Evolutionary conservation across 106 monocot genomes (phyloP).

Genomic region (Hemerocallis citrina): DNA sequence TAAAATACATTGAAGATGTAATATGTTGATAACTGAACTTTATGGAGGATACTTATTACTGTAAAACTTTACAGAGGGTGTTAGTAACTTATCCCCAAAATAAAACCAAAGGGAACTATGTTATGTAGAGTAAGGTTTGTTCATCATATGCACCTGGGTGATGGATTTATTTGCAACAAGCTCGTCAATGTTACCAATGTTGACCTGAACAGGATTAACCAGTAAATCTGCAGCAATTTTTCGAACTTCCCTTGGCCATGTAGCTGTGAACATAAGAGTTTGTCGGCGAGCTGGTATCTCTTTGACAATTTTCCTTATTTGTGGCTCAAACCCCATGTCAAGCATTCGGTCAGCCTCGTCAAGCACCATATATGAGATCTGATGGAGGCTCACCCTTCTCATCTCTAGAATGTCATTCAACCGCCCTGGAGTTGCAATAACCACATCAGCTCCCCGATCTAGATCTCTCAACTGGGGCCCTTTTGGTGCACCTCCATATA

Average conservation of each 20-base stretch:
- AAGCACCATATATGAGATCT: constrained; percentile 76
- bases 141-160: background rate
- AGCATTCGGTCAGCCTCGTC: constrained; percentile 92
- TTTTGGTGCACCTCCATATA: constrained; percentile 95
- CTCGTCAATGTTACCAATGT: background rate
- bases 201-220: constrained; percentile 40
- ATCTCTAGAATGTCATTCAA: constrained; percentile 88
- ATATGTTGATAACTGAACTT: no score
- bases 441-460: constrained; percentile 82
- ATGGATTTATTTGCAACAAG: constrained; percentile 5
- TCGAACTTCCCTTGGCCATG: constrained; percentile 82
- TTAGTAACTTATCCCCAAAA: no score
- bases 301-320: constrained; percentile 77
- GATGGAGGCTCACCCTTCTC: constrained; percentile 56
- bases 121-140: background rate
- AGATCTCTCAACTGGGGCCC: constrained; percentile 78
- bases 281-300: constrained; percentile 60
- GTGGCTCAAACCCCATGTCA: constrained; percentile 94
- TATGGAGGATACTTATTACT: no score
- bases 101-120: background rate
- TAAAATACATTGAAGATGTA: no score
- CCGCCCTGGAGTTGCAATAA: constrained; percentile 86
- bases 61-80: no score
- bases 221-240: constrained; percentile 73
- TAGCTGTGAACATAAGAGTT: constrained; percentile 91